These are phyloP conservation scores for Closterium sp. DNA, from an alignment of 139 green algal species.

Conservation along the genomic window DNA sequence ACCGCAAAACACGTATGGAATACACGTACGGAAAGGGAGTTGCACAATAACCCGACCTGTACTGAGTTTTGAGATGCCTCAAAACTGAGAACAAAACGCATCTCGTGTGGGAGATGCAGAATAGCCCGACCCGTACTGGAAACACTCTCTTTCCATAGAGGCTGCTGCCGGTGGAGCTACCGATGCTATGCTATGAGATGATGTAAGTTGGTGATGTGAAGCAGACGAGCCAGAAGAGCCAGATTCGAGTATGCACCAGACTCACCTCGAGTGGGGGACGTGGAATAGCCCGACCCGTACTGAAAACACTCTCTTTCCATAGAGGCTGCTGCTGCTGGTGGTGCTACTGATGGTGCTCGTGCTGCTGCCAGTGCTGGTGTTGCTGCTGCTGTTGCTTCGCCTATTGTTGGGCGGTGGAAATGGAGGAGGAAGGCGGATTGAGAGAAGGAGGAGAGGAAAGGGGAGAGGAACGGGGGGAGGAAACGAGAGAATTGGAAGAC, in stretches of 20 bases:
- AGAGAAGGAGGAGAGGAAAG: not conserved
- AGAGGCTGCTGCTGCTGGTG: not conserved
- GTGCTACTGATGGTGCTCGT: not conserved
- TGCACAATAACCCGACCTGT: not conserved
- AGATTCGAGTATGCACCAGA: too few relatives aligned
- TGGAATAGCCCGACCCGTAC: not conserved
- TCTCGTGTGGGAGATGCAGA: too few relatives aligned
- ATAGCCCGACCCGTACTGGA: too few relatives aligned
- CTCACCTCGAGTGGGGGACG: not conserved
- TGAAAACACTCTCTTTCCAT: not conserved
- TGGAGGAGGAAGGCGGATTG: constrained; percentile 1
- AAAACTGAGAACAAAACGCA: too few relatives aligned
- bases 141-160: too few relatives aligned
- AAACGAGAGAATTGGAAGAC: not conserved
- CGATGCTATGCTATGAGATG: too few relatives aligned
- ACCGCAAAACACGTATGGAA: too few relatives aligned
- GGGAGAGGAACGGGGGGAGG: not conserved
- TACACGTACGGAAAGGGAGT: too few relatives aligned
- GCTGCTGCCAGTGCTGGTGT: not conserved
- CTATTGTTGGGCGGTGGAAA: not conserved
- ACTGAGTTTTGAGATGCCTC: not conserved
- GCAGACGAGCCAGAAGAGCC: too few relatives aligned
- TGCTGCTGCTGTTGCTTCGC: not conserved
- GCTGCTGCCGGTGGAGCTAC: too few relatives aligned
- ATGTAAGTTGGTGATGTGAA: too few relatives aligned